These are phyloP conservation scores for Croton laevigatus DNA, from an alignment of 441 rosid species.

Conservation along the genomic window DNA sequence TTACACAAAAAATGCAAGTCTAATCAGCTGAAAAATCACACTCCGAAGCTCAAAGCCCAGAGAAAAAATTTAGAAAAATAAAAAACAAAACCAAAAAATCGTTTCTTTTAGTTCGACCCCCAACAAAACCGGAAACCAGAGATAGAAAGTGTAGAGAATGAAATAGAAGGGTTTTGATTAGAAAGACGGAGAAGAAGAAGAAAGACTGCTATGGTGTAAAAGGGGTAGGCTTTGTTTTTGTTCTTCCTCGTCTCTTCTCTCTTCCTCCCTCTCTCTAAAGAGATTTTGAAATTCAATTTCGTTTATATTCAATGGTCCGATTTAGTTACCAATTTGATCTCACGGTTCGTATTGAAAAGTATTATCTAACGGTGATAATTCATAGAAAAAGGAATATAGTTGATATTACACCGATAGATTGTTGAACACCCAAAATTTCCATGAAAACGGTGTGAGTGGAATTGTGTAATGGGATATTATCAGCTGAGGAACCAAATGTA, in stretches of 20 bases:
- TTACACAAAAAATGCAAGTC: slow-evolving; percentile 10
- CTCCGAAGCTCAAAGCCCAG: slow-evolving; percentile 5
- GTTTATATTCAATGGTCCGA: slow-evolving; percentile 57
- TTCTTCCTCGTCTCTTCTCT: slow-evolving; percentile 55
- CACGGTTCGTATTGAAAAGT: slow-evolving; percentile 23
- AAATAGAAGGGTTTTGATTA: slow-evolving; percentile 3
- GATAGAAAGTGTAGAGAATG: slow-evolving; percentile 17
- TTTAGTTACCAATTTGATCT: slow-evolving; percentile 34
- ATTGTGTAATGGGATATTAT: not conserved
- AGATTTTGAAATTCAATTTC: slow-evolving; percentile 81
- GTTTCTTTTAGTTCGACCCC: slow-evolving; percentile 13
- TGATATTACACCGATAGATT: slow-evolving; percentile 50
- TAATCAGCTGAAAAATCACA: slow-evolving; percentile 35
- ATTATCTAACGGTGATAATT: slow-evolving; percentile 50
- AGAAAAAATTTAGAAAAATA: not conserved
- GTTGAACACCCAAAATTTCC: not conserved
- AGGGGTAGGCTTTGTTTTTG: slow-evolving; percentile 32
- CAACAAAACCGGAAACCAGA: not conserved
- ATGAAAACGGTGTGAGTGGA: not conserved
- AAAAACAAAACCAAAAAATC: slow-evolving; percentile 12
- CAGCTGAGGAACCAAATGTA: not conserved
- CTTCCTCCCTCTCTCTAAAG: slow-evolving; percentile 82
- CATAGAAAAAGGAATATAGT: slow-evolving; percentile 36
- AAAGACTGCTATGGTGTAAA: not conserved
- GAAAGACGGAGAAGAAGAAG: slow-evolving; percentile 16